A percentile compares a stretch with the other conserved stretches of the same genome.
These are phyloP conservation scores for Cladosporium sp. DNA, from an alignment of 2,329 filamentous ascomycete species.

Conservation along the genomic window DNA sequence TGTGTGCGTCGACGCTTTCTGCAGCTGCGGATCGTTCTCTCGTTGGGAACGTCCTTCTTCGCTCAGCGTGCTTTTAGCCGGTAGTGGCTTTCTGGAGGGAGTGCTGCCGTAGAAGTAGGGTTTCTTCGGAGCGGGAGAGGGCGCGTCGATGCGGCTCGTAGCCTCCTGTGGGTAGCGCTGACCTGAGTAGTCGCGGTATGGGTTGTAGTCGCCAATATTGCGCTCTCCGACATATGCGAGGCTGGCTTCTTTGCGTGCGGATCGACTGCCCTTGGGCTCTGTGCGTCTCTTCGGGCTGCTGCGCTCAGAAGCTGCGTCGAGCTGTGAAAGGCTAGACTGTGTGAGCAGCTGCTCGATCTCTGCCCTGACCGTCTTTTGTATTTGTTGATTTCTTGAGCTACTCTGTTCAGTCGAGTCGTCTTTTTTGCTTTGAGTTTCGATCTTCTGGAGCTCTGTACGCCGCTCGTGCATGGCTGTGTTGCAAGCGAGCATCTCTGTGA, in stretches of 20 bases:
- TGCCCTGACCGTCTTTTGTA: neutral
- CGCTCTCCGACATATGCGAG: neutral
- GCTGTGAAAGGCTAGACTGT: neutral
- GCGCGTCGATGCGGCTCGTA: neutral
- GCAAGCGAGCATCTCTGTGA: neutral
- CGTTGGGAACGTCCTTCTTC: too few relatives aligned
- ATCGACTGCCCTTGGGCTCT: neutral
- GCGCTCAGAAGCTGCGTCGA: too few relatives aligned
- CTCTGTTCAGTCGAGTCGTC: too few relatives aligned
- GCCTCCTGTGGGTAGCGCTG: slow-evolving; percentile 16
- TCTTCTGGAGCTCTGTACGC: neutral
- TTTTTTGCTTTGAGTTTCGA: too few relatives aligned
- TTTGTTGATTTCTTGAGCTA: neutral
- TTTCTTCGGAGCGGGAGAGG: too few relatives aligned
- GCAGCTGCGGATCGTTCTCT: too few relatives aligned
- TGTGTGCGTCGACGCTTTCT: too few relatives aligned
- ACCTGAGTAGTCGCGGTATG: slow-evolving; percentile 17
- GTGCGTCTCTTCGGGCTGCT: too few relatives aligned
- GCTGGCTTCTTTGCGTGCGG: neutral
- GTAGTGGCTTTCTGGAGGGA: too few relatives aligned
- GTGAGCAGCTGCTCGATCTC: neutral
- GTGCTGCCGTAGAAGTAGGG: too few relatives aligned
- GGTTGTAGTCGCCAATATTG: slow-evolving; percentile 1
- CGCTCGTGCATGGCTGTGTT: neutral
- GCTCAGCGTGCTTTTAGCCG: too few relatives aligned